phyloP scores from a whole-genome alignment of 192 early-diverging fungal genomes.

The Backusella westeae region DNA sequence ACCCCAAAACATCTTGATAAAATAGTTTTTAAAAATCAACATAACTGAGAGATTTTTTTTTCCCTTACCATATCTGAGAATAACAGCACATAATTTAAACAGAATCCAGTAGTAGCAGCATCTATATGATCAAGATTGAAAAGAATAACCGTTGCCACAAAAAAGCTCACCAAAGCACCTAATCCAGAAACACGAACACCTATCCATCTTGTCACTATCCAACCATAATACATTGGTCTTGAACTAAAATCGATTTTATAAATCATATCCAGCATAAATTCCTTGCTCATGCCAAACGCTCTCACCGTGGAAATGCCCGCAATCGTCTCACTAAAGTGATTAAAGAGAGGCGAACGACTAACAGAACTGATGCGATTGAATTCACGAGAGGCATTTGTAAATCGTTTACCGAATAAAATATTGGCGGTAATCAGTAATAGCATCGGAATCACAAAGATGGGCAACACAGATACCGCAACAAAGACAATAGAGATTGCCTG shows the following conservation, averaged over 20 bases:
- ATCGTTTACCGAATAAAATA: conserved; percentile 50
- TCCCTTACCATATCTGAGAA: conserved; percentile 39
- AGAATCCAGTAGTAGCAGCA: conserved; percentile 83
- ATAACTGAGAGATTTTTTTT: not conserved
- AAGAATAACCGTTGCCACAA: conserved; percentile 64
- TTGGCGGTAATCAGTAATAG: conserved; percentile 38
- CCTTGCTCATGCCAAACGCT: conserved; percentile 67
- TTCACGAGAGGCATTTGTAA: conserved; percentile 69
- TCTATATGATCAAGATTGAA: conserved; percentile 50
- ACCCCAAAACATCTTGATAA: conserved; percentile 53
- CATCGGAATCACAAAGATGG: conserved; percentile 54
- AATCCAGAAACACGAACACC: conserved; percentile 71
- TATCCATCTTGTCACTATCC: conserved; percentile 84
- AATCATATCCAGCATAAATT: conserved; percentile 59
- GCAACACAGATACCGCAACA: conserved; percentile 58
- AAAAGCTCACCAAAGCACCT: conserved; percentile 68
- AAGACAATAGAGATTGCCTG: conserved; percentile 49
- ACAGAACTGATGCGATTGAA: conserved; percentile 82
- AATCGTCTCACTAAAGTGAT: conserved; percentile 72
- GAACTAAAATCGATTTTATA: conserved; percentile 53
- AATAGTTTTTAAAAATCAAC: not conserved
- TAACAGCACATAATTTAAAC: conserved; percentile 74
- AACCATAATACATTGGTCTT: conserved; percentile 74
- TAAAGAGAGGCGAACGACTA: conserved; percentile 69
- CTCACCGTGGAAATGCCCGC: conserved; percentile 76